Evolutionary conservation across 441 rosid species (phyloP), one percentile per base, ranked within the genome.

Genomic region (Croton setiger): DNA sequence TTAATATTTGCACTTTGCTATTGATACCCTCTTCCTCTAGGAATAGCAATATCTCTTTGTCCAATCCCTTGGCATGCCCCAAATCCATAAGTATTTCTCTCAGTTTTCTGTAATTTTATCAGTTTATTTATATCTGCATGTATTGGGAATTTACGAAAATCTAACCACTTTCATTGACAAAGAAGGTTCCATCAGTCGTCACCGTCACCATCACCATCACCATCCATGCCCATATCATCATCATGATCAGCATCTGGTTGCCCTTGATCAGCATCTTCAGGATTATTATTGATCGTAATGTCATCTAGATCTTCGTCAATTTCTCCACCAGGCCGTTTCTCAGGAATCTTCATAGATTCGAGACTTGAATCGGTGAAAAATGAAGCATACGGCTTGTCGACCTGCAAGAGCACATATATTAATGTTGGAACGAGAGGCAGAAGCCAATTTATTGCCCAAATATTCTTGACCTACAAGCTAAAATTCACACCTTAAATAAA

Each of bases 291-390:
- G 13, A 14, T 20, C 4, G 61, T 55, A 18, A 35, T 57, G 20
- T 43, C 47, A 39, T 76, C 75, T 8, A 69, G 80, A 2, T 45
- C 54, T 3, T n/a, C n/a, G 53, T 27, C 78, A 5, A 61, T 18
- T 17, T 45, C 79, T 20, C 75, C 87, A 43, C 75, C 87, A 43
- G 61, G 64, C 39, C 27, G 67, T 48, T 75, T 71, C 69, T 59
- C 65, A 41, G 63, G 69, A 44, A 60, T 78, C 71, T 67, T 84
- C 86, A 86, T 79, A 7, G 74, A 72, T 58, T 84, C 85, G 74
- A 90, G 68, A 78, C 79, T 85, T 72, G 81, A 80, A 3, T 92
- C 92, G 27, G 74, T 81, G 73, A 92, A 88, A 82, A 86, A 87
- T 4, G 85, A 72, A 55, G 69, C 54, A 62, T 85, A 80, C 3